Evolutionary conservation across 305 asterid species (phyloP).

Genomic region (Solanum hybrid): DNA sequence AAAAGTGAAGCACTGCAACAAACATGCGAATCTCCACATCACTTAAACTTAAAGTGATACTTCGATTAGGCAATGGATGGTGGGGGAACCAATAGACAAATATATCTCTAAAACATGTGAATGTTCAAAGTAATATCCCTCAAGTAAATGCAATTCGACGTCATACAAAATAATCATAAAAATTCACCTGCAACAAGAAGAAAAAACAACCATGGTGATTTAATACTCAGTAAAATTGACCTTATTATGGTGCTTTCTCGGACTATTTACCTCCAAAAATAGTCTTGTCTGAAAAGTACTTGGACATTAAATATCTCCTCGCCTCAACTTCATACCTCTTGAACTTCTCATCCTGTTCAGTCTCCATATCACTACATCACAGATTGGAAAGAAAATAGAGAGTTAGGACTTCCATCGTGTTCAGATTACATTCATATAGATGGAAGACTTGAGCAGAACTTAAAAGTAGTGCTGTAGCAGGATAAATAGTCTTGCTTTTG

Average conservation of each 20-base stretch:
- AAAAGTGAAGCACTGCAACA: not conserved
- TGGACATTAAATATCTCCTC: constrained; percentile 47
- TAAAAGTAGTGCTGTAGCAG: not conserved
- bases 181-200: not conserved
- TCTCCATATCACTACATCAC: constrained; percentile 37
- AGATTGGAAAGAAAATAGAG: constrained; percentile 4
- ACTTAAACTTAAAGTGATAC: not conserved
- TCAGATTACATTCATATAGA: not conserved
- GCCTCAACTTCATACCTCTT: constrained; percentile 56
- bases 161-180: not conserved
- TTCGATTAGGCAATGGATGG: not conserved
- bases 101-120: not conserved
- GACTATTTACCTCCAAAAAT: constrained; percentile 63
- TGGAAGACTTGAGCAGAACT: not conserved
- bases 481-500: not conserved
- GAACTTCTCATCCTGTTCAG: constrained; percentile 43
- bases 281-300: constrained; percentile 85
- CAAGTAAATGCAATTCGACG: not conserved
- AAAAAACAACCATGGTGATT: not conserved
- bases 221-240: not conserved
- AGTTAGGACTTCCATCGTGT: not conserved
- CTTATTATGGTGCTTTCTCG: not conserved
- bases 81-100: not conserved
- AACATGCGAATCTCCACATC: not conserved
- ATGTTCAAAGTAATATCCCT: not conserved